phyloP scores from a whole-genome alignment of 192 early-diverging fungal species.

The Linnemannia elongata region DNA sequence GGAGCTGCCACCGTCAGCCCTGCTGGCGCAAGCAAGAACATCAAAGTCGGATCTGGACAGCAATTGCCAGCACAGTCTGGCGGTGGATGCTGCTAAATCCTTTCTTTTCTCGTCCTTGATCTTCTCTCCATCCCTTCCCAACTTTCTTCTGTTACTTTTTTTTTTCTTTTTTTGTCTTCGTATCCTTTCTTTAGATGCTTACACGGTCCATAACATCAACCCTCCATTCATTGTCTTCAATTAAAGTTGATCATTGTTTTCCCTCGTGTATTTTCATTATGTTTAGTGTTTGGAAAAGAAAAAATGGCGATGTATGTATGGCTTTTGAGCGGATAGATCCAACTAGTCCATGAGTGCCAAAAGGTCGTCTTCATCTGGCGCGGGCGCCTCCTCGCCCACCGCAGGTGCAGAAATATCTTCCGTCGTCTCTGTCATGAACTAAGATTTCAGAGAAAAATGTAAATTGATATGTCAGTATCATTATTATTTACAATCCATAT shows the following conservation, averaged over 20 bases:
- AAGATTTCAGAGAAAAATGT: neutral
- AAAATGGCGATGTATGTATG: neutral
- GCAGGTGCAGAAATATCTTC: neutral
- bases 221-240: neutral
- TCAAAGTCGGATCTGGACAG: slow-evolving; percentile 62
- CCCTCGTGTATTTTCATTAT: neutral
- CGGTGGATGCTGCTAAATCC: slow-evolving; percentile 71
- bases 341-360: slow-evolving; percentile 50
- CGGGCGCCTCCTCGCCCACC: slow-evolving; percentile 15
- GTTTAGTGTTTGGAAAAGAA: neutral
- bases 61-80: slow-evolving; percentile 57
- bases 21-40: slow-evolving; percentile 60
- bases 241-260: neutral
- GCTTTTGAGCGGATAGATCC: neutral
- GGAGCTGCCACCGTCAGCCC: slow-evolving; percentile 60
- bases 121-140: neutral
- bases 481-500: neutral
- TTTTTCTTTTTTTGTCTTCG: neutral
- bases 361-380: slow-evolving; percentile 39
- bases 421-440: slow-evolving; percentile 16
- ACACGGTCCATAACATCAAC: slow-evolving; percentile 10
- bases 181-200: neutral
- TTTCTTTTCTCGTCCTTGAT: slow-evolving; percentile 14
- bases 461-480: neutral
- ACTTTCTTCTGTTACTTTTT: neutral